phyloP scores from a whole-genome alignment of 2,329 filamentous ascomycete genomes.

The Venturia asperata region DNA sequence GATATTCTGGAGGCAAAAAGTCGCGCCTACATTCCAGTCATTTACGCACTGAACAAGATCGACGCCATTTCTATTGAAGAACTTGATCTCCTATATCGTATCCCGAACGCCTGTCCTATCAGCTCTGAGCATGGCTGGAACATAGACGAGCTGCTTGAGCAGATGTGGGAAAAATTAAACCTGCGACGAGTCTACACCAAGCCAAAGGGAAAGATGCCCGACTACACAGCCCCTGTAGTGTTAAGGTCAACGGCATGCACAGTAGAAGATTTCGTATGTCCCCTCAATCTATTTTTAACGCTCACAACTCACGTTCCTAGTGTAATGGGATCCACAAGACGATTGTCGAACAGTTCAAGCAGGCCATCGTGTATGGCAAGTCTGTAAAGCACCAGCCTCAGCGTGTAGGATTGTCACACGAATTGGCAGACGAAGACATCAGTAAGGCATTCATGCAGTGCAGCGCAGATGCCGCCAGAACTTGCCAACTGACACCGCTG shows the following conservation, averaged over 20 bases:
- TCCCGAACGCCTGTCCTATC: conserved; percentile 94
- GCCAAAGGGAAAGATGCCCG: conserved; percentile 88
- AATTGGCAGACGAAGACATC: conserved; percentile 94
- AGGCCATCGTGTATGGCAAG: conserved; percentile 92
- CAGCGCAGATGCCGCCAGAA: conserved; percentile 5
- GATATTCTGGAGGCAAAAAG: conserved; percentile 92
- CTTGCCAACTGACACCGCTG: conserved; percentile 19
- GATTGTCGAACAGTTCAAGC: conserved; percentile 92
- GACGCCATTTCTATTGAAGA: conserved; percentile 97
- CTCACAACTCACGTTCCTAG: conserved; percentile 40
- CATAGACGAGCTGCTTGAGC: conserved; percentile 89
- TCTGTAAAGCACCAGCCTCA: conserved; percentile 99
- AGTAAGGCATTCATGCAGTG: conserved; percentile 48
- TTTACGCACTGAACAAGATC: conserved; percentile 99
- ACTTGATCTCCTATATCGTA: conserved; percentile 89
- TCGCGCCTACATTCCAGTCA: conserved; percentile 95
- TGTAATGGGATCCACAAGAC: conserved; percentile 96
- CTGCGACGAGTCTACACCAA: conserved; percentile 94
- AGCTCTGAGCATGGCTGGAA: conserved; percentile 96
- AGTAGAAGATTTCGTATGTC: conserved; percentile 91
- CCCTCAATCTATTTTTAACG: conserved; percentile 18
- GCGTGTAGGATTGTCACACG: conserved; percentile 82
- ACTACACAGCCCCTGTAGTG: conserved; percentile 88
- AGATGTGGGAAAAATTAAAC: conserved; percentile 97
- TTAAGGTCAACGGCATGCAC: conserved; percentile 75